These are phyloP conservation scores for Phytophthora podocarpi DNA, from an alignment of 352 stramenopile species.

Conservation along the genomic window DNA sequence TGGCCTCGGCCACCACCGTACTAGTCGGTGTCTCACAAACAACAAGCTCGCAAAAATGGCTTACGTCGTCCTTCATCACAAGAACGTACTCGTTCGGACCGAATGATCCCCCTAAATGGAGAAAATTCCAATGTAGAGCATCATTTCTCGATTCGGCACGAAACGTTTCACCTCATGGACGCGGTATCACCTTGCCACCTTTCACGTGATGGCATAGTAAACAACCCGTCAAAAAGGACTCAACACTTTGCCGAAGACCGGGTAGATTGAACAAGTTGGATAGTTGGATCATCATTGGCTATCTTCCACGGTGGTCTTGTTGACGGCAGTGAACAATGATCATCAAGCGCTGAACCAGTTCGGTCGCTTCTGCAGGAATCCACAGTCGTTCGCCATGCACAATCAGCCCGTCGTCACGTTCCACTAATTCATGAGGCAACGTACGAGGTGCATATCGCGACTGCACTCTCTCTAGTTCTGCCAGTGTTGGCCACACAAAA, in stretches of 20 bases:
- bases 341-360: not conserved
- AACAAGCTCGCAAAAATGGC: not conserved
- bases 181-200: not conserved
- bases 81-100: not conserved
- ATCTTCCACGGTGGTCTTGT: not conserved
- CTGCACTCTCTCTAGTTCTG: not conserved
- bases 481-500: not conserved
- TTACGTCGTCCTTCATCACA: not conserved
- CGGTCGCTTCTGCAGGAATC: no score
- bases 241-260: not conserved
- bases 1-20: no score
- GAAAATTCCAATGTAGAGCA: slow-evolving; percentile 1
- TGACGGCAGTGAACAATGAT: not conserved
- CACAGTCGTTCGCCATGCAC: no score
- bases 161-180: not conserved
- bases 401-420: no score
- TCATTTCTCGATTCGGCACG: not conserved
- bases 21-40: not conserved
- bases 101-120: not conserved
- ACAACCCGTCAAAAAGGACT: not conserved
- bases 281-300: not conserved
- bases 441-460: no score
- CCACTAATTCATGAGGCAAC: no score
- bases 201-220: not conserved
- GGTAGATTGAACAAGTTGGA: not conserved